These are phyloP conservation scores for Epichloe gansuensis DNA, from an alignment of 2,329 filamentous ascomycete genomes.

Conservation along the genomic window DNA sequence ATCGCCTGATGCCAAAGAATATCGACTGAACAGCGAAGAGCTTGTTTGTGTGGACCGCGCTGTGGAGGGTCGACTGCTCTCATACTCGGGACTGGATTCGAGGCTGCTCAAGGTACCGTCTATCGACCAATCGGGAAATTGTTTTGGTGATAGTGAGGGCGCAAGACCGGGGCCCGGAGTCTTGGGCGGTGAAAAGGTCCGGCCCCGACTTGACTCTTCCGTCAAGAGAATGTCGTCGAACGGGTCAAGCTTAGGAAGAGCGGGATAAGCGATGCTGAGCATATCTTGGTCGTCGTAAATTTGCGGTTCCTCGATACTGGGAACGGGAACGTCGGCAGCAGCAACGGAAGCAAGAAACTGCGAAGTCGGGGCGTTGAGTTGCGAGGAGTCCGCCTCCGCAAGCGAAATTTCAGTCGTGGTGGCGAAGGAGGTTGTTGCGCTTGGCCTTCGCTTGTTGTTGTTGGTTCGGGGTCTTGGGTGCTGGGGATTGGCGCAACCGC, in stretches of 20 bases:
- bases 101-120: slow-evolving; percentile 44
- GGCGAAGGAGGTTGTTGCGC: slow-evolving; percentile 35
- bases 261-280: slow-evolving; percentile 23
- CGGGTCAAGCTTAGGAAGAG: slow-evolving; percentile 22
- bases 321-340: slow-evolving; percentile 51
- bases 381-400: slow-evolving; percentile 43
- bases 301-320: slow-evolving; percentile 49
- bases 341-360: slow-evolving; percentile 57
- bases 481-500: slow-evolving; percentile 27
- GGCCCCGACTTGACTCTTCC: slow-evolving; percentile 22
- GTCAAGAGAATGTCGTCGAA: slow-evolving; percentile 19
- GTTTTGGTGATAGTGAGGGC: slow-evolving; percentile 30
- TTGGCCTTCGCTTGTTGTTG: slow-evolving; percentile 22
- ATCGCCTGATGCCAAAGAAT: slow-evolving; percentile 45
- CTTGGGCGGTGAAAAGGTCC: slow-evolving; percentile 43
- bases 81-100: slow-evolving; percentile 46
- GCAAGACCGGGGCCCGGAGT: slow-evolving; percentile 41
- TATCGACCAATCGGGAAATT: slow-evolving; percentile 47
- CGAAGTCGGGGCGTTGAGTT: slow-evolving; percentile 45
- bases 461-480: slow-evolving; percentile 43
- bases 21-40: slow-evolving; percentile 43
- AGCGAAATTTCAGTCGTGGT: slow-evolving; percentile 39
- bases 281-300: slow-evolving; percentile 31
- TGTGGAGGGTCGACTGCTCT: slow-evolving; percentile 48
- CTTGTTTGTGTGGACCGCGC: slow-evolving; percentile 48